Base-by-base conservation (phyloP, 1,284 basidiomycete genomes). In the Trametes polyzona region DNA sequence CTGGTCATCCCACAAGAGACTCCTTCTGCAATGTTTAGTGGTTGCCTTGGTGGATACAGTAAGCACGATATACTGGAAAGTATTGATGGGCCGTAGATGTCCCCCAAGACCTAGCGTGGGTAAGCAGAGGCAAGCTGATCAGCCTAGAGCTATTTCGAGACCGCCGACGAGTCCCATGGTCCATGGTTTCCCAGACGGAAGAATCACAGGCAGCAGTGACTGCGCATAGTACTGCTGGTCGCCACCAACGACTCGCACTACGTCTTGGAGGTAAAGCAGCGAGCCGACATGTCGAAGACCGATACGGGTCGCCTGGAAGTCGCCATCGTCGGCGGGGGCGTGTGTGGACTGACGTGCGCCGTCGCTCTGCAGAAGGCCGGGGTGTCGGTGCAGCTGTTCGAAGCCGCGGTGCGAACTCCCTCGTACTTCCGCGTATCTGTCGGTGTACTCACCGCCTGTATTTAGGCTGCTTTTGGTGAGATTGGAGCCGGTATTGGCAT, bases 401-500 rank as follows among this genome's bases (percentile, higher is more conserved):
- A 84, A 67, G 75, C 81, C 52, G 77, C 82, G 43, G 80, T 74
- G 46, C 16, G 62, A 52, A 8, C 37, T 3, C 11, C 11, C 26
- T 19, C 30, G 11, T 33, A n/a, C n/a, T n/a, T n/a, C n/a, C 12
- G 7, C 16, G 14, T 0, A 42, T 43, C 24, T 14, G 3, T 16
- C n/a, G 16, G 0, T 26, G n/a, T 10, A 4, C 9, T 30, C 32
- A 35, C 19, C 26, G 19, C 36, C 52, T 47, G 49, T 40, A 3
- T 39, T 17, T 47, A 80, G 78, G 58, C 76, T 5, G 71, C 74
- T 47, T 82, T 82, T 58, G 74, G 73, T 21, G 79, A 83, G 64
- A 74, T 84, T 36, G 82, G 82, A 6, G 81, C 83, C 19, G 82
- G 82, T 0, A 76, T 84, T 30, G 79, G 76, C 14, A 57, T 86